Percentiles rank a stretch among this genome's conserved stretches.
These are phyloP conservation scores for Creolimax fragrantissima DNA, from an alignment of 78 protist genomes.

Conservation along the genomic window DNA sequence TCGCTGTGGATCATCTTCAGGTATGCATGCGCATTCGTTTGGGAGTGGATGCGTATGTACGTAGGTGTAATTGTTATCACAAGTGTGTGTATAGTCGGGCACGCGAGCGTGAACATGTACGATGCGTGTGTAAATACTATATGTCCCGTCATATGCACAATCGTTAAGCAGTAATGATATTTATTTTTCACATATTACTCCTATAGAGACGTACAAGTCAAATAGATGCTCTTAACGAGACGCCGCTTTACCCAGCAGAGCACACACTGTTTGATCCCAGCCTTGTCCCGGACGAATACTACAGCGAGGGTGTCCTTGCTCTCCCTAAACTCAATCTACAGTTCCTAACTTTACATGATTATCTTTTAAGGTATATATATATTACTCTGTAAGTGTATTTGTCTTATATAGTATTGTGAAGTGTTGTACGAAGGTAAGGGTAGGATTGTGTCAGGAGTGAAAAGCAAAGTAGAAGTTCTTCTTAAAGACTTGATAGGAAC, in stretches of 20 bases:
- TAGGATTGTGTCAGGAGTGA: too few species aligned
- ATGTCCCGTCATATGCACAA: background rate
- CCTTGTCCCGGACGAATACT: slow-evolving; percentile 10
- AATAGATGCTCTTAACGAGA: slow-evolving; percentile 44
- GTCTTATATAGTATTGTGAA: background rate
- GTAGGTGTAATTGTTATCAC: background rate
- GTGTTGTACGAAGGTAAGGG: too few species aligned
- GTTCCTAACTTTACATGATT: slow-evolving; percentile 46
- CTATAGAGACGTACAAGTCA: slow-evolving; percentile 22
- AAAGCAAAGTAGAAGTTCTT: too few species aligned
- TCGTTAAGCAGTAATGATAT: background rate
- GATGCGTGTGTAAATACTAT: background rate
- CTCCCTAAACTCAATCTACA: slow-evolving; percentile 87
- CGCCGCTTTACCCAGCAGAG: slow-evolving; percentile 73
- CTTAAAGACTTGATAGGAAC: too few species aligned
- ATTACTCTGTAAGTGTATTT: background rate
- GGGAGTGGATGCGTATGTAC: background rate
- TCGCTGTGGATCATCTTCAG: background rate
- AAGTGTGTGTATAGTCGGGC: background rate
- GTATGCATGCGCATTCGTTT: background rate
- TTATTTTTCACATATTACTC: background rate
- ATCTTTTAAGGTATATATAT: background rate
- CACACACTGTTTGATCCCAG: slow-evolving; percentile 46
- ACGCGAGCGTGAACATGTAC: background rate
- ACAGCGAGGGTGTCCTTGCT: slow-evolving; percentile 44